A percentile compares a stretch with the other conserved stretches of the same genome.
phyloP scores from a whole-genome alignment of 768 basidiomycete species.

The Hypholoma fasciculare region DNA sequence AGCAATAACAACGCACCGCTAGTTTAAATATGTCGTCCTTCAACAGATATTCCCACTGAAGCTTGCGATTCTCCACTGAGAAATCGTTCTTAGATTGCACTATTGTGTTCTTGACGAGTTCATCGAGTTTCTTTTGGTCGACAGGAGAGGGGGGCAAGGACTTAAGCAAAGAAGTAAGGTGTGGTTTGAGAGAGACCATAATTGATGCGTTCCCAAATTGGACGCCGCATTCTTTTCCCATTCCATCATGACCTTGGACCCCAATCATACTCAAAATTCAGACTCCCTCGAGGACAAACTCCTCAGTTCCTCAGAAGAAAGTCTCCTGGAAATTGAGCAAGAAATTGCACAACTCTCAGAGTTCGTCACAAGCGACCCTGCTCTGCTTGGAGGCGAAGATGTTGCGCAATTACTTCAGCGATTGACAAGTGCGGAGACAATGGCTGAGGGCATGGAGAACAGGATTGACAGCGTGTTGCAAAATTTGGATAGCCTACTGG shows the following conservation, averaged over 20 bases:
- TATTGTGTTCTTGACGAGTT: slow-evolving; percentile 49
- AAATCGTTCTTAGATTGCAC: slow-evolving; percentile 38
- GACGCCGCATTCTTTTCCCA: slow-evolving; percentile 19
- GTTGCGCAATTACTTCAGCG: slow-evolving; percentile 53
- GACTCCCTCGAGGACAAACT: neutral
- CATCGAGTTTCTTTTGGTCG: slow-evolving; percentile 45
- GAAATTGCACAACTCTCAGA: slow-evolving; percentile 14
- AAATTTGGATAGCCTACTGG: slow-evolving; percentile 56
- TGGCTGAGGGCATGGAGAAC: slow-evolving; percentile 63
- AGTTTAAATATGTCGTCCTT: slow-evolving; percentile 71
- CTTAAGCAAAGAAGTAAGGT: slow-evolving; percentile 49
- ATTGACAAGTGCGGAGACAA: slow-evolving; percentile 55
- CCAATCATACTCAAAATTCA: neutral
- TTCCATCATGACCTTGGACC: slow-evolving; percentile 20
- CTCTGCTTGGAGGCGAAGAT: slow-evolving; percentile 35
- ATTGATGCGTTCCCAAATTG: slow-evolving; percentile 23
- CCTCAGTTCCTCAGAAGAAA: slow-evolving; percentile 5
- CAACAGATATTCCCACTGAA: slow-evolving; percentile 74
- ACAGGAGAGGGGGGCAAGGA: slow-evolving; percentile 54
- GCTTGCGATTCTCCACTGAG: slow-evolving; percentile 61
- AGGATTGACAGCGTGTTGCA: slow-evolving; percentile 62
- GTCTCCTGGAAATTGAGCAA: slow-evolving; percentile 12
- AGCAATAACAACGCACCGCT: slow-evolving; percentile 50
- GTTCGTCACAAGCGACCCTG: slow-evolving; percentile 10
- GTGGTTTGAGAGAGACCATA: slow-evolving; percentile 55